Conservation (phyloP, 495 filamentous ascomycete species). For the Lasiosphaeris hirsuta region DNA sequence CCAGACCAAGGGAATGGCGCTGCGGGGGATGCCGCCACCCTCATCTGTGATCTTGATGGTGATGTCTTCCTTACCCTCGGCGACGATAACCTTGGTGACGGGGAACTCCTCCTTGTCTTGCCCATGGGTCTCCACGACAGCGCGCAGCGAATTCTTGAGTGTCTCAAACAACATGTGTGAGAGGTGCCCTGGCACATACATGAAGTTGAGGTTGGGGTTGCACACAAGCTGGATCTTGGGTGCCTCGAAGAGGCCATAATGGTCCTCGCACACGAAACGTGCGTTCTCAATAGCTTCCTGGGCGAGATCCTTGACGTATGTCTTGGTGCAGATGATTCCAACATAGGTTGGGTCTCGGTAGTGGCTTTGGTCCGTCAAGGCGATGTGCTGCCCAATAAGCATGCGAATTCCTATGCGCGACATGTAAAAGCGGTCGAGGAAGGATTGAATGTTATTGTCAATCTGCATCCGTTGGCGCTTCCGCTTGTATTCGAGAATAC, state of each 20-base stretch:
- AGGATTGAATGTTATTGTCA: constrained; percentile 91
- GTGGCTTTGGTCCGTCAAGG: constrained; percentile 86
- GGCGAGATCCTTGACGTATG: constrained; percentile 92
- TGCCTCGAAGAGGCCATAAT: constrained; percentile 96
- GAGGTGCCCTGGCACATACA: constrained; percentile 97
- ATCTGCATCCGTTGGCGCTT: constrained; percentile 97
- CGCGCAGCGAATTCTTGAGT: constrained; percentile 94
- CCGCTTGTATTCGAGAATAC: constrained; percentile 96
- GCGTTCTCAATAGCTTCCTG: constrained; percentile 98
- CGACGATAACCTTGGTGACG: constrained; percentile 93
- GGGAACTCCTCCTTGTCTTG: constrained; percentile 94
- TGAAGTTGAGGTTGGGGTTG: constrained; percentile 88
- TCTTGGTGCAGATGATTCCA: constrained; percentile 97
- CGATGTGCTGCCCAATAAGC: constrained; percentile 97
- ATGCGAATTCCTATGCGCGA: constrained; percentile 99
- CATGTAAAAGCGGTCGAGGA: constrained; percentile 99
- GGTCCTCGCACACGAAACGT: constrained; percentile 96
- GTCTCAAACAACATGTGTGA: constrained; percentile 99
- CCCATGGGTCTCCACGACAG: constrained; percentile 93
- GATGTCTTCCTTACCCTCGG: constrained; percentile 96
- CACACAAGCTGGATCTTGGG: constrained; percentile 96
- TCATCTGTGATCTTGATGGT: constrained; percentile 98
- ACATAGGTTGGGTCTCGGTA: constrained; percentile 88
- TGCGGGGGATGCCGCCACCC: constrained; percentile 89
- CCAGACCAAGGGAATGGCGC: constrained; percentile 92